These are phyloP conservation scores for Sonneratia alba DNA, from an alignment of 345 rosid species.

Conservation along the genomic window DNA sequence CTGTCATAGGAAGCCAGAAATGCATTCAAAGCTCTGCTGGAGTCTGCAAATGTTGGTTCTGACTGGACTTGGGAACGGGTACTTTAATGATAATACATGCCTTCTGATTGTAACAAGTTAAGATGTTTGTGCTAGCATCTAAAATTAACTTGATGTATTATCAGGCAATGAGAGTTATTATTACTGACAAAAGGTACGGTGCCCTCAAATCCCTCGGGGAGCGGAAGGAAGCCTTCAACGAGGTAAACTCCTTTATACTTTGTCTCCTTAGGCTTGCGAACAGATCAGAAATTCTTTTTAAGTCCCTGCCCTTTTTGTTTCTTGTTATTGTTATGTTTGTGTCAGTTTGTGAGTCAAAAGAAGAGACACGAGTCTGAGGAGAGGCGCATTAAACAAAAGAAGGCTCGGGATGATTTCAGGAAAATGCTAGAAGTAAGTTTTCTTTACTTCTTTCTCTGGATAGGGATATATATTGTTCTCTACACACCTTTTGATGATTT, in stretches of 20 bases:
- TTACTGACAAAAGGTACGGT: constrained; percentile 87
- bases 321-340: constrained; percentile 7
- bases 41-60: constrained; percentile 68
- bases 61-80: constrained; percentile 99
- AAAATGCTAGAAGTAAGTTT: constrained; percentile 76
- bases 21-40: constrained; percentile 79
- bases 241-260: constrained; percentile 33
- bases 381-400: constrained; percentile 57
- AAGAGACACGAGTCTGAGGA: constrained; percentile 79
- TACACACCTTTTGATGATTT: constrained; percentile 4
- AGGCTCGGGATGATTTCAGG: constrained; percentile 64
- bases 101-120: constrained; percentile 5
- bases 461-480: neutral
- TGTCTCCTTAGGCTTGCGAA: neutral
- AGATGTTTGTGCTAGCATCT: constrained; percentile 6
- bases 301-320: neutral
- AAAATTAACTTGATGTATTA: neutral
- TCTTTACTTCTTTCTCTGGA: constrained; percentile 4
- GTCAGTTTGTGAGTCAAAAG: constrained; percentile 66
- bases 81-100: constrained; percentile 11
- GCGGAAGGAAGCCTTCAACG: constrained; percentile 85
- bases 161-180: constrained; percentile 84
- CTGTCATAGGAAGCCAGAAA: constrained; percentile 57
- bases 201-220: constrained; percentile 88
- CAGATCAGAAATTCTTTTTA: neutral